Evolutionary conservation across 441 rosid species (phyloP).

Genomic region (Populus hybrid): DNA sequence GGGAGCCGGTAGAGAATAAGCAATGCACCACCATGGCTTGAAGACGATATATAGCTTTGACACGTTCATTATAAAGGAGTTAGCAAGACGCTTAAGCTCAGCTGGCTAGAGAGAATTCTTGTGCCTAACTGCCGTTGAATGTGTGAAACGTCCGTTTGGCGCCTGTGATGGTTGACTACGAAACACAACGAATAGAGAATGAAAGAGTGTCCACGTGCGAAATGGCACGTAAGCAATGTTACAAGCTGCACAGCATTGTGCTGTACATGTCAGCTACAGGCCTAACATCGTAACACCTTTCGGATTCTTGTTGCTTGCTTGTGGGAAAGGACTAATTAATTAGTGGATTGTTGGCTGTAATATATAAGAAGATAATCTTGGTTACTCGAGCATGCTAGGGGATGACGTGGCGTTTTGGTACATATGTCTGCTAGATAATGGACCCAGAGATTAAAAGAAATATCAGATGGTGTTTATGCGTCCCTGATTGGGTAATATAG

Average conservation of each 20-base stretch:
- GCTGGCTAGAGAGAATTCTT: neutral
- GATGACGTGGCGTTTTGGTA: conserved; percentile 21
- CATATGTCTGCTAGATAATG: conserved; percentile 24
- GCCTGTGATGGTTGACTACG: conserved; percentile 46
- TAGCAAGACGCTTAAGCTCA: neutral
- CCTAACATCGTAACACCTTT: conserved; percentile 31
- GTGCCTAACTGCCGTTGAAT: conserved; percentile 71
- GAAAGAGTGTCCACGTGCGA: neutral
- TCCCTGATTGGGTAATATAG: conserved; percentile 1
- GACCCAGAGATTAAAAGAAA: neutral
- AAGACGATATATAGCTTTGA: neutral
- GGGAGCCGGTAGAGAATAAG: neutral
- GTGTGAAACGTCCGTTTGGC: conserved; percentile 39
- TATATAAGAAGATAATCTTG: conserved; percentile 24
- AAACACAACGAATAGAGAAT: neutral
- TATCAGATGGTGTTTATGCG: neutral
- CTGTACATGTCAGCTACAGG: conserved; percentile 44
- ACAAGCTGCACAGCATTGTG: conserved; percentile 23
- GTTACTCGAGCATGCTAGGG: conserved; percentile 19
- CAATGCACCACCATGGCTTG: conserved; percentile 3
- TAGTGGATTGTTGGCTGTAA: conserved; percentile 49
- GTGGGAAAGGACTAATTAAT: conserved; percentile 29
- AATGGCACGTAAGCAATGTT: conserved; percentile 24
- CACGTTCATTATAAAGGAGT: neutral
- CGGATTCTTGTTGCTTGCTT: conserved; percentile 1